Evolutionary conservation across 2,329 filamentous ascomycete species (phyloP).

Genomic region (Penicillium sp.): DNA sequence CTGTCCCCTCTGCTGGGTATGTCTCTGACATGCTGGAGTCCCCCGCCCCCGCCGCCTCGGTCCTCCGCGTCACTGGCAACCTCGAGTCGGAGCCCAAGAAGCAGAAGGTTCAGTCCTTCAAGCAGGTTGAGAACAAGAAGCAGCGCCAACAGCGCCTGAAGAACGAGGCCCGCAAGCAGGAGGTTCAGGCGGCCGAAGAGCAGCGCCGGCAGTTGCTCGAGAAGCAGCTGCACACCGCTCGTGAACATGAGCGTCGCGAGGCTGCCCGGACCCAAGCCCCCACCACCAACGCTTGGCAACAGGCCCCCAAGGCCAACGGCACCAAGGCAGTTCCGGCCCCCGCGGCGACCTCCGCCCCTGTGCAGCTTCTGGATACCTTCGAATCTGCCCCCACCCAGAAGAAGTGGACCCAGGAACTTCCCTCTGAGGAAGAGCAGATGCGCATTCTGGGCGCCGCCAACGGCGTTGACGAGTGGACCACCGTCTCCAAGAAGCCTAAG

Average conservation of each 20-base stretch:
- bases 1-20: slow-evolving; percentile 55
- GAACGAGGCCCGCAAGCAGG: slow-evolving; percentile 74
- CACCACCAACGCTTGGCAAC: slow-evolving; percentile 56
- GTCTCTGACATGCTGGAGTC: slow-evolving; percentile 92
- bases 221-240: slow-evolving; percentile 77
- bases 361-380: slow-evolving; percentile 46
- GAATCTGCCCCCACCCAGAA: slow-evolving; percentile 33
- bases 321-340: slow-evolving; percentile 23
- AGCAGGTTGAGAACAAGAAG: slow-evolving; percentile 84
- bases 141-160: slow-evolving; percentile 91
- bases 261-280: slow-evolving; percentile 50
- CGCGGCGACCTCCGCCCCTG: slow-evolving; percentile 17
- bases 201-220: slow-evolving; percentile 75
- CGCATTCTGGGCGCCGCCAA: slow-evolving; percentile 49
- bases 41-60: slow-evolving; percentile 64
- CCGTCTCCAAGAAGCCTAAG: slow-evolving; percentile 61
- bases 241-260: slow-evolving; percentile 82
- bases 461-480: slow-evolving; percentile 60
- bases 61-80: slow-evolving; percentile 74
- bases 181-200: slow-evolving; percentile 75
- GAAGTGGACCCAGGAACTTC: slow-evolving; percentile 51
- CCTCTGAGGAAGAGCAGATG: slow-evolving; percentile 63
- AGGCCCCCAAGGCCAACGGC: slow-evolving; percentile 17
- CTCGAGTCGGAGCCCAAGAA: slow-evolving; percentile 60
- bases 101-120: slow-evolving; percentile 59